Evolutionary conservation across 2,329 filamentous ascomycete species (phyloP).

Genomic region (Clarireedia sp.): DNA sequence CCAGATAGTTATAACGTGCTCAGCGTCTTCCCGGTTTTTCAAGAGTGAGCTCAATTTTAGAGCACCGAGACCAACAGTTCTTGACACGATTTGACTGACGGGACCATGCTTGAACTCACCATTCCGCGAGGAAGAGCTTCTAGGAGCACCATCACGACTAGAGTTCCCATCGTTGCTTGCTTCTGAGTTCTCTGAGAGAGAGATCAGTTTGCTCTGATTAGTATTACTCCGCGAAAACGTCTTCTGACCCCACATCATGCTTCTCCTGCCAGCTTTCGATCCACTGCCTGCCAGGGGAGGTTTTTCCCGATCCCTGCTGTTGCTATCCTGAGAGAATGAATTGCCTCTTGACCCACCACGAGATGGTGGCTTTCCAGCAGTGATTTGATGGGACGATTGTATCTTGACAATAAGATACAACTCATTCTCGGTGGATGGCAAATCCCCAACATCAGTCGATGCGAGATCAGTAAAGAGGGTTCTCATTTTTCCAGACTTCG

Average conservation of each 20-base stretch:
- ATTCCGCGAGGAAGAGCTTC: conserved; percentile 40
- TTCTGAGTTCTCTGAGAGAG: conserved; percentile 31
- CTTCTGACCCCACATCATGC: conserved; percentile 60
- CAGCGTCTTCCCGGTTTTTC: conserved; percentile 61
- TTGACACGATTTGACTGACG: conserved; percentile 46
- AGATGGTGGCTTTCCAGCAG: conserved; percentile 22
- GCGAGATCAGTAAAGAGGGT: conserved; percentile 85
- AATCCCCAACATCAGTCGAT: conserved; percentile 43
- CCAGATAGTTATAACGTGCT: conserved; percentile 74
- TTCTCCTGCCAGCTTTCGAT: conserved; percentile 51
- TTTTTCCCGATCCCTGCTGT: conserved; percentile 25
- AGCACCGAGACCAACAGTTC: conserved; percentile 69
- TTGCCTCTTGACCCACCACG: conserved; percentile 13
- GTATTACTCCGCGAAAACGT: conserved; percentile 44
- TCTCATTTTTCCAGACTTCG: conserved; percentile 61
- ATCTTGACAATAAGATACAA: conserved; percentile 81
- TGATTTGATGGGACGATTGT: conserved; percentile 24
- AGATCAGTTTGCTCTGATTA: conserved; percentile 40
- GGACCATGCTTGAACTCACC: conserved; percentile 21
- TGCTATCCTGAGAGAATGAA: conserved; percentile 21
- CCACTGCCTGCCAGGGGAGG: conserved; percentile 39
- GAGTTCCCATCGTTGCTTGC: conserved; percentile 5
- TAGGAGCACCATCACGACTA: conserved; percentile 36
- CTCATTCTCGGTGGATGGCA: conserved; percentile 56
- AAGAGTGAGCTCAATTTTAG: conserved; percentile 69